Evolutionary conservation across 2,329 filamentous ascomycete genomes (phyloP).

Genomic region (Penicillium sp.): DNA sequence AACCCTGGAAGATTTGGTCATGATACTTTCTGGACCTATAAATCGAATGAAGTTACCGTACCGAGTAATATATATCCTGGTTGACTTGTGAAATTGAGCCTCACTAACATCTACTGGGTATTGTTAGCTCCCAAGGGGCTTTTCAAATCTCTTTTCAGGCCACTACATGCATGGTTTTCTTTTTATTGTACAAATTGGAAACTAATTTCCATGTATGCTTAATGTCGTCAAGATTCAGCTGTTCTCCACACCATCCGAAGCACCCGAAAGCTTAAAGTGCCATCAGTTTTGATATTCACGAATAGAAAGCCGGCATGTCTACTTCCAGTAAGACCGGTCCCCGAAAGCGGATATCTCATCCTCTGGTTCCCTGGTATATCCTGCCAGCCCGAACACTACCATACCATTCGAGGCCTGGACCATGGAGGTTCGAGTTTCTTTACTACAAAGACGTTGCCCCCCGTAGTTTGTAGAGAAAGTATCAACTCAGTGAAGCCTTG

Average conservation of each 20-base stretch:
- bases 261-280: constrained; percentile 13
- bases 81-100: too few species aligned
- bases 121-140: not conserved
- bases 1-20: not conserved
- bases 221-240: constrained; percentile 9
- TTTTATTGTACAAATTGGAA: not conserved
- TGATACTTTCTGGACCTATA: not conserved
- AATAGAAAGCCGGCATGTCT: not conserved
- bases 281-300: not conserved
- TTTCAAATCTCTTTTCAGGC: not conserved
- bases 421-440: not conserved
- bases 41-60: not conserved
- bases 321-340: constrained; percentile 1
- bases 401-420: constrained; percentile 19
- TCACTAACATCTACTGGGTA: too few species aligned
- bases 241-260: constrained; percentile 4
- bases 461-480: not conserved
- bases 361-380: constrained; percentile 6
- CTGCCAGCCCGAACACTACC: constrained; percentile 1
- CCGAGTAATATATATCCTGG: not conserved
- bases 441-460: constrained; percentile 4
- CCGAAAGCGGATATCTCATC: constrained; percentile 18
- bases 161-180: too few species aligned
- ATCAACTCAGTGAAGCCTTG: not conserved
- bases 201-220: not conserved